phyloP scores from a whole-genome alignment of 2,329 filamentous ascomycete genomes.

The Chaetomiaceae sp. region DNA sequence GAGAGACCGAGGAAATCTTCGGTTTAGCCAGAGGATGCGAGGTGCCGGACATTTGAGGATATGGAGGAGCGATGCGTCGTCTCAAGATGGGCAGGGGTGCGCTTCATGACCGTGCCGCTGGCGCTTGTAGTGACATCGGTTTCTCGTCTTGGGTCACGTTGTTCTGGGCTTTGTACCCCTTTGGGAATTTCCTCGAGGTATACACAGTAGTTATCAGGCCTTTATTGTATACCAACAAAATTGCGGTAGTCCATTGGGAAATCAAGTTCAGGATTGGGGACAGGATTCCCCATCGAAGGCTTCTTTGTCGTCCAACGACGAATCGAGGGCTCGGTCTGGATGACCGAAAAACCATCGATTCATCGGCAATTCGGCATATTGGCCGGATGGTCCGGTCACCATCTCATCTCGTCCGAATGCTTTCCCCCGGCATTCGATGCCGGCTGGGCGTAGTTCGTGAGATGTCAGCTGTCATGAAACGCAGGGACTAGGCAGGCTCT shows the following conservation, averaged over 20 bases:
- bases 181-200: not conserved
- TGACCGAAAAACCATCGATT: no score
- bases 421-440: not conserved
- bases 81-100: slow-evolving; percentile 19
- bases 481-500: slow-evolving; percentile 5
- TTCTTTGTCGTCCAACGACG: no score
- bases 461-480: slow-evolving; percentile 5
- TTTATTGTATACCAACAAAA: no score
- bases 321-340: not conserved
- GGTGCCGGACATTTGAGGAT: slow-evolving; percentile 7
- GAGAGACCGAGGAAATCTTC: not conserved
- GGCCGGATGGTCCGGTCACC: not conserved
- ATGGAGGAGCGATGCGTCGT: slow-evolving; percentile 11
- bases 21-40: not conserved
- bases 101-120: slow-evolving; percentile 9
- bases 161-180: no score
- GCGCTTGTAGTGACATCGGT: not conserved
- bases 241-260: no score
- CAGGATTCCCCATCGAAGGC: no score
- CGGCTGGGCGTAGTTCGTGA: not conserved
- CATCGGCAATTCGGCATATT: not conserved
- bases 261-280: no score
- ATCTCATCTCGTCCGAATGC: not conserved
- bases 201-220: no score
- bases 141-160: not conserved